Evolutionary conservation across 2,329 filamentous ascomycete species (phyloP).

Genomic region (Leptographium flavum): DNA sequence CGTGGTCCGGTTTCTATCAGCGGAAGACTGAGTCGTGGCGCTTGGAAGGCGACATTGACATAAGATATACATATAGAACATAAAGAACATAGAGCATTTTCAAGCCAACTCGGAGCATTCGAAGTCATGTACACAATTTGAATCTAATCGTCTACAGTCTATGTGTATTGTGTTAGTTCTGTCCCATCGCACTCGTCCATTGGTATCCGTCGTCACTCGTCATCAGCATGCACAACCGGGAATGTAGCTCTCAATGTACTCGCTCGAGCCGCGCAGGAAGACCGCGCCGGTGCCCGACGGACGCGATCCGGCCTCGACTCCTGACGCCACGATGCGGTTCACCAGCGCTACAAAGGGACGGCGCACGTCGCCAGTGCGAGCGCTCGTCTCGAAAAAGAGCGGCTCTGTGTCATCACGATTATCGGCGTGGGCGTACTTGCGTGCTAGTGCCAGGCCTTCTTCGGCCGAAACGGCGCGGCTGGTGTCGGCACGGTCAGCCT

Average conservation of each 20-base stretch:
- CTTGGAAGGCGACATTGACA: background rate
- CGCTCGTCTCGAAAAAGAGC: conserved; percentile 38
- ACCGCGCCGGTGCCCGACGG: conserved; percentile 3
- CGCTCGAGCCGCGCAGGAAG: conserved; percentile 14
- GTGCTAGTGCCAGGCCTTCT: conserved; percentile 32
- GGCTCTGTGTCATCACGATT: conserved; percentile 14
- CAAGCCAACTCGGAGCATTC: too few species aligned
- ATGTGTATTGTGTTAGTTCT: too few species aligned
- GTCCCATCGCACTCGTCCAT: background rate
- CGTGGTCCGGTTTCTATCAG: conserved; percentile 20
- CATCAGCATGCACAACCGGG: conserved; percentile 1
- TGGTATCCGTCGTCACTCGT: background rate
- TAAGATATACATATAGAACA: background rate
- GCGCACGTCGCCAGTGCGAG: conserved; percentile 35
- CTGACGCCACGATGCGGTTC: conserved; percentile 26
- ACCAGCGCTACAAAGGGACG: conserved; percentile 38
- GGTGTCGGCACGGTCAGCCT: conserved; percentile 30
- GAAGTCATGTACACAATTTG: too few species aligned
- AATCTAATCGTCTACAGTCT: too few species aligned
- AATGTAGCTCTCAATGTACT: conserved; percentile 9
- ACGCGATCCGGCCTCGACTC: background rate
- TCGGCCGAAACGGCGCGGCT: conserved; percentile 29
- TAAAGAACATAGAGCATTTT: too few species aligned
- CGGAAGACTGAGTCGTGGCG: conserved; percentile 14
- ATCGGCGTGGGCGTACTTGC: conserved; percentile 21